Conservation (phyloP, 2,329 filamentous ascomycete species). For the Colletotrichum echinochloae region DNA sequence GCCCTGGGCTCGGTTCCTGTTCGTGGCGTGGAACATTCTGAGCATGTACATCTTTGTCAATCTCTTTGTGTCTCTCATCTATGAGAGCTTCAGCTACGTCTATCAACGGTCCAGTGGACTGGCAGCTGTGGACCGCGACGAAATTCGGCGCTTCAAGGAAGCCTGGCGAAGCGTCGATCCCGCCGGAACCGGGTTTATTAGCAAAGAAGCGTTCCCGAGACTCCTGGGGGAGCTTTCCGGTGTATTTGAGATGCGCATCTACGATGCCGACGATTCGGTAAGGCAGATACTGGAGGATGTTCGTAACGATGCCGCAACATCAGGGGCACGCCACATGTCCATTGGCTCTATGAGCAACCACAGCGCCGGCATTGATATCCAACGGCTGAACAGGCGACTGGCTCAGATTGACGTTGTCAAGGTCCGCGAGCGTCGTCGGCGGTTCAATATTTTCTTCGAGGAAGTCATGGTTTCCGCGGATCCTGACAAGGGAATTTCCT, state of each 20-base stretch:
- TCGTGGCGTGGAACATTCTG: conserved; percentile 97
- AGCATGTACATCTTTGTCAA: conserved; percentile 99
- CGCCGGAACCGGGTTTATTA: conserved; percentile 89
- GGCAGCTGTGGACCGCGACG: conserved; percentile 89
- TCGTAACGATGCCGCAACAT: conserved; percentile 59
- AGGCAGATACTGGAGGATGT: conserved; percentile 89
- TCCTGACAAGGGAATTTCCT: conserved; percentile 88
- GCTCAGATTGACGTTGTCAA: conserved; percentile 78
- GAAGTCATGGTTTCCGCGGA: conserved; percentile 96
- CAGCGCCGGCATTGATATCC: conserved; percentile 75
- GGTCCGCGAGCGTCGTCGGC: conserved; percentile 79
- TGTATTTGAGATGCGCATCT: conserved; percentile 97
- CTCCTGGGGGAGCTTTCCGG: conserved; percentile 93
- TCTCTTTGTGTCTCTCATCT: conserved; percentile 97
- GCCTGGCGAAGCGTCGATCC: conserved; percentile 98
- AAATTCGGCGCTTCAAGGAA: conserved; percentile 97
- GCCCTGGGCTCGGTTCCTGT: conserved; percentile 87
- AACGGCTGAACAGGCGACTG: conserved; percentile 80
- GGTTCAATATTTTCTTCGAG: conserved; percentile 96
- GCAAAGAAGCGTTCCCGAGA: conserved; percentile 88
- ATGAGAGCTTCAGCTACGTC: conserved; percentile 99
- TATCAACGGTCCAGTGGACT: conserved; percentile 97
- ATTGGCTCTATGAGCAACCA: conserved; percentile 64
- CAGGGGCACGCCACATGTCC: conserved; percentile 62
- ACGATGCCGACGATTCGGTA: conserved; percentile 90